Conservation (phyloP, 257 asterid species). For the Solanum appendiculatum region DNA sequence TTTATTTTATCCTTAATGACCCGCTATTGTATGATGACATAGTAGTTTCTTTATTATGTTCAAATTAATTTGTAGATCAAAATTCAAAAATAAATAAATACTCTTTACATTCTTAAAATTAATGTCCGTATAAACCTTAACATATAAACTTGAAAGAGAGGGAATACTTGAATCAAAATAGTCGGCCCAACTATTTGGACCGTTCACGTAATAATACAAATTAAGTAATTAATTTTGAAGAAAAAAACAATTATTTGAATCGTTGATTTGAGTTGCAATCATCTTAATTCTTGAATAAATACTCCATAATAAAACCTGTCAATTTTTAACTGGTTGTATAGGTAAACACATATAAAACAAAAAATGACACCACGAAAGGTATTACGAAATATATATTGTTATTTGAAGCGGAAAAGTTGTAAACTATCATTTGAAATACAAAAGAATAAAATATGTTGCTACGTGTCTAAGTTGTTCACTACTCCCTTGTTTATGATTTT, state of each 20-base stretch:
- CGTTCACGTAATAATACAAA: neutral
- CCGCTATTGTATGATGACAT: neutral
- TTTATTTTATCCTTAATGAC: neutral
- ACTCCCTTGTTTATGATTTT: neutral
- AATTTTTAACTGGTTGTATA: neutral
- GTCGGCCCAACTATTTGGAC: neutral
- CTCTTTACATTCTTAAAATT: neutral
- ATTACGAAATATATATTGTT: neutral
- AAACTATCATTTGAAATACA: neutral
- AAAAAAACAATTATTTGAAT: neutral
- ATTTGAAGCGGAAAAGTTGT: neutral
- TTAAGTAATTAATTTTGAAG: neutral
- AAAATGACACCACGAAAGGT: neutral
- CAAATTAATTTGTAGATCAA: neutral
- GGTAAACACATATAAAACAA: neutral
- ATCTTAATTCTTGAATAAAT: neutral
- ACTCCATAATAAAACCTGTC: neutral
- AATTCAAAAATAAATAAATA: neutral
- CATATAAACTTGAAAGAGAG: neutral
- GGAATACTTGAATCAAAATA: neutral
- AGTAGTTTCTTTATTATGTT: neutral
- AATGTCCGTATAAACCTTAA: neutral
- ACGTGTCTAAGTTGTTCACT: neutral
- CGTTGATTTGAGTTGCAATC: neutral
- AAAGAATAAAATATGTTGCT: neutral